A percentile compares a stretch with the other conserved stretches of the same genome.
Conservation (phyloP, 371 early-diverging fungal genomes). For the Mucor mucedo region DNA sequence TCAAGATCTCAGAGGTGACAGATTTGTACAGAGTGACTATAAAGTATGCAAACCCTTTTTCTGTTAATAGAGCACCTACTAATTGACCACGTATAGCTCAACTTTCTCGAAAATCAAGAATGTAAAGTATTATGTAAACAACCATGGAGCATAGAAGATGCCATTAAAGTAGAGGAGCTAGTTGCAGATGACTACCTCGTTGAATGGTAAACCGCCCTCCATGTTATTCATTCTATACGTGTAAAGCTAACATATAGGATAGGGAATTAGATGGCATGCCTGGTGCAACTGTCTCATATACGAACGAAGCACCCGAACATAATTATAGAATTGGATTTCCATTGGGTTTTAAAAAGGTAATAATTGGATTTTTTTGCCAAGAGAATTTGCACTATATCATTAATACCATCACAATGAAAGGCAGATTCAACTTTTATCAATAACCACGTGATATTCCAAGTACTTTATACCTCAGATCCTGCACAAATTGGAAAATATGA, state of each 20-base stretch:
- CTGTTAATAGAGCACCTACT: background rate
- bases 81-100: slow-evolving; percentile 25
- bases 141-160: slow-evolving; percentile 39
- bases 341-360: slow-evolving; percentile 40
- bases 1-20: slow-evolving; percentile 47
- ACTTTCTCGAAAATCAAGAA: slow-evolving; percentile 38
- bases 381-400: too few species aligned
- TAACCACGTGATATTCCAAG: slow-evolving; percentile 52
- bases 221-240: background rate
- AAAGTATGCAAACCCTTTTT: slow-evolving; percentile 30
- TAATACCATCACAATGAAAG: background rate
- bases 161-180: slow-evolving; percentile 39
- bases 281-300: slow-evolving; percentile 54
- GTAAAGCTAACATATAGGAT: background rate
- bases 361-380: slow-evolving; percentile 2
- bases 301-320: slow-evolving; percentile 50
- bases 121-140: slow-evolving; percentile 48
- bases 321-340: slow-evolving; percentile 55
- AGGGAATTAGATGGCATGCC: slow-evolving; percentile 53
- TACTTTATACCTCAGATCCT: slow-evolving; percentile 30
- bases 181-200: slow-evolving; percentile 49
- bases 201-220: slow-evolving; percentile 37
- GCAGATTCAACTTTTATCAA: slow-evolving; percentile 36
- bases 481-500: slow-evolving; percentile 23
- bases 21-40: slow-evolving; percentile 42